phyloP scores from a whole-genome alignment of 129 eudicot species.

The Lonicera japonica region DNA sequence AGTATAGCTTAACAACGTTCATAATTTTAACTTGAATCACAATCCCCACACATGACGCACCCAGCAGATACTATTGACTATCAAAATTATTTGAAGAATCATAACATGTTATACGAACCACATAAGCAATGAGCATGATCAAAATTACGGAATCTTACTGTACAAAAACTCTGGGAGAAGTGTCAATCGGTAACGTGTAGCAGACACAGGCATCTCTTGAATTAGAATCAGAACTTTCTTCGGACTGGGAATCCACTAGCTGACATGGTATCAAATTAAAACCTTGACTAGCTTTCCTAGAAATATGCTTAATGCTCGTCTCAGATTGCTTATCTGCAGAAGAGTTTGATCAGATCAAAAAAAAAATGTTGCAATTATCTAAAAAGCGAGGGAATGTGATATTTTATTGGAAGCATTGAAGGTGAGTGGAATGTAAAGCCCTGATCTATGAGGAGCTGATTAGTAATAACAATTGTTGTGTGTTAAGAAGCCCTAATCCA shows the following conservation, averaged over 20 bases:
- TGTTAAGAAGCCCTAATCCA: background rate
- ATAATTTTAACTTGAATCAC: conserved; percentile 5
- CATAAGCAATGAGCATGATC: background rate
- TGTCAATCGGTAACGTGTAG: conserved; percentile 60
- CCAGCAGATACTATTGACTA: background rate
- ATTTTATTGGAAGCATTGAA: background rate
- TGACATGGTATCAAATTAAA: conserved; percentile 66
- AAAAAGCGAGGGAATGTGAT: background rate
- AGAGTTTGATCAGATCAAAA: background rate
- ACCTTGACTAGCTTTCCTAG: conserved; percentile 59
- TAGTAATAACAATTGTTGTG: background rate
- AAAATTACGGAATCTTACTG: conserved; percentile 31
- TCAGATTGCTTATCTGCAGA: conserved; percentile 45
- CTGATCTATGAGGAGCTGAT: background rate
- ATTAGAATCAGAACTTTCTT: background rate
- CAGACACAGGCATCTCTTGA: conserved; percentile 53
- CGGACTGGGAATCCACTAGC: too few species aligned
- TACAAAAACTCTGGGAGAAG: conserved; percentile 37
- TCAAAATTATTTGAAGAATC: background rate
- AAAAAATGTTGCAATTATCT: too few species aligned
- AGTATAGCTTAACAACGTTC: too few species aligned
- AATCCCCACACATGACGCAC: conserved; percentile 2
- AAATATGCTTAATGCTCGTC: conserved; percentile 29
- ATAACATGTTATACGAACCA: background rate
- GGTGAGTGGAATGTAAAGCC: background rate